Evolutionary conservation across 2,329 filamentous ascomycete genomes (phyloP).

Genomic region (Ophiostoma sp.): DNA sequence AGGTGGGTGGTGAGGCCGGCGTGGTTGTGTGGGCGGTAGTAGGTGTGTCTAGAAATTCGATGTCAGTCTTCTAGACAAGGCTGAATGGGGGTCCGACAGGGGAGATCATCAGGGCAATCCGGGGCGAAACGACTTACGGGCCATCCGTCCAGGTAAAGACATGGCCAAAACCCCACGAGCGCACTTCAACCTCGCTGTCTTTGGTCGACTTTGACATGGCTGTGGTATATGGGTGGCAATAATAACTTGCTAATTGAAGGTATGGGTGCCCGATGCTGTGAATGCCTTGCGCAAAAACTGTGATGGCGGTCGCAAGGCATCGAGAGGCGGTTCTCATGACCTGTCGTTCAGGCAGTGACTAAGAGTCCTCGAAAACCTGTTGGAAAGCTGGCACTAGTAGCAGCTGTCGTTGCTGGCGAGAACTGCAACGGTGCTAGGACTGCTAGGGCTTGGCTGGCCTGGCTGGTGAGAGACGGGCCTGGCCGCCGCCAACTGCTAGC

Average conservation of each 20-base stretch:
- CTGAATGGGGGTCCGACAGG: background rate
- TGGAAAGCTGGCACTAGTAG: background rate
- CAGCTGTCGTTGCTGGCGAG: background rate
- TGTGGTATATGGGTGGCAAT: background rate
- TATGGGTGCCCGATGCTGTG: background rate
- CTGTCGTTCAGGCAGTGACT: background rate
- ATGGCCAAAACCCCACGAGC: constrained; percentile 66
- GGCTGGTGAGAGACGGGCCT: background rate
- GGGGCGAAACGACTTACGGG: constrained; percentile 48
- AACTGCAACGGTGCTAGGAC: background rate
- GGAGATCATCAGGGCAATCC: constrained; percentile 12
- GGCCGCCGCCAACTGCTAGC: constrained; percentile 6
- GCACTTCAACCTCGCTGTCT: constrained; percentile 61
- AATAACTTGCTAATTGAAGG: background rate
- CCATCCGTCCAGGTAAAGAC: constrained; percentile 73
- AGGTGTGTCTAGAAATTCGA: constrained; percentile 53
- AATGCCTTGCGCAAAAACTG: background rate
- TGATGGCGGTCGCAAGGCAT: background rate
- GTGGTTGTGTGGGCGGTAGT: constrained; percentile 70
- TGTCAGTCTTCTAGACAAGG: constrained; percentile 7
- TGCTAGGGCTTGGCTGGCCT: background rate
- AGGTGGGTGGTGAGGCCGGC: constrained; percentile 66
- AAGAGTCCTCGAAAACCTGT: background rate
- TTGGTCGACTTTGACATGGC: background rate
- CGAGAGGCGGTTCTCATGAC: background rate